Evolutionary conservation across 352 stramenopile genomes (phyloP), one percentile per base, ranked within the genome.

Genomic region (Phytophthora boehmeriae): DNA sequence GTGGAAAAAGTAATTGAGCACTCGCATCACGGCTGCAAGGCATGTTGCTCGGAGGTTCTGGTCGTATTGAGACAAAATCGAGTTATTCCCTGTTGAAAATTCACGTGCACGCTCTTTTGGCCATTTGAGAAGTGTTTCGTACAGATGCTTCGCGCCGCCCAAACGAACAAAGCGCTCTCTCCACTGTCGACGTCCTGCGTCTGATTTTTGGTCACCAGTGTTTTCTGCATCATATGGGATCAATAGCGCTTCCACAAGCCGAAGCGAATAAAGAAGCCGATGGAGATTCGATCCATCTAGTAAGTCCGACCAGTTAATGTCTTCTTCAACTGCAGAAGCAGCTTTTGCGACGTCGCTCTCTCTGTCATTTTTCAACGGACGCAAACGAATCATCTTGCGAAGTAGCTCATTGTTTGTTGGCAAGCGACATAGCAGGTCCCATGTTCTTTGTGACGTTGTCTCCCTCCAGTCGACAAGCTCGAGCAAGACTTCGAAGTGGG

Each of bases 151-250:
- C 0, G 61, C 54, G 9, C 86, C 86, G 17, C 82, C 83, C 9
- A 93, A 59, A 8, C 83, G 80, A 16, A 91, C 70, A 52, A 95
- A 95, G 0, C 82, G 82, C 20, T 95, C 82, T 36, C 82, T 79
- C 86, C 86, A 95, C 41, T 93, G 82, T 17, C 86, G 73, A 20
- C 79, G 73, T 2, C 80, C 78, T 0, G 54, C 69, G 54, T 90
- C 76, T 0, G 70, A n/a, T 8, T 79, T 52, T 0, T 48, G 19
- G 6, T 59, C 46, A 5, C 4, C 27, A 25, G 17, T 51, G 17
- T 5, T 13, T 30, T 14, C n/a, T 11, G n/a, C 20, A 20, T 74
- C 67, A 27, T 70, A 36, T 19, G 80, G 78, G 9, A 93, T 59
- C 10, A 93, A 65, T 0, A 94, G 69, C 5, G 82, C 80, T 51